Base-by-base conservation (phyloP, 106 monocot species). In the Dendrobium huoshanense region DNA sequence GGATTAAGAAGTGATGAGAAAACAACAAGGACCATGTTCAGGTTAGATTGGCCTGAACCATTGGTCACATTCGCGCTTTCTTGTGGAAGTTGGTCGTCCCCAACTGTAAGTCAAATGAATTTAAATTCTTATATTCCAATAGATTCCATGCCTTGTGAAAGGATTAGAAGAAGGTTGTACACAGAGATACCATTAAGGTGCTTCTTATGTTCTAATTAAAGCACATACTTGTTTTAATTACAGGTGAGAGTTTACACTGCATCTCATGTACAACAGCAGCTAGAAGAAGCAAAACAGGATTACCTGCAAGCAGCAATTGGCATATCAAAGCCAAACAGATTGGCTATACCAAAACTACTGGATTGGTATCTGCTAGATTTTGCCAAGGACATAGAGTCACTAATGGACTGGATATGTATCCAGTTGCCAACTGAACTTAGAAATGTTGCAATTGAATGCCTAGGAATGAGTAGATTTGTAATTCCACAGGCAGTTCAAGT, bases 1-100 rank as follows among this genome's bases (percentile, higher is more conserved):
- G 87, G 87, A 64, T 17, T 81, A 41, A 90, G 87, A 65, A 82
- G 54, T 8, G 86, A 92, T 75, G 87, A 87, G 55, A 81, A 87
- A 76, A 81, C 80, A 15, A 79, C 55, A 16, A 68, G 89, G 78
- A 88, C 90, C 13, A 43, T 87, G 19, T 82, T 93, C 41, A 95
- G 93, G 13, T 77, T 99, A 83, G 99, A 95, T 40, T 99, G 99
- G 99, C 93, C 95, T 8, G 99, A 99, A 79, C 99, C 99, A 22
- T 80, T 89, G 75, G 95, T 99, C 27, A 91, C 95, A 54, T 99
- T 95, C 80, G 99, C 99, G 33, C 93, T 99, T 11, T 99, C 99
- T 27, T 99, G 93, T 75, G 99, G 99, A 25, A 99, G 93, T 76
- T 99, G 92, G 95, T 99, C 99, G 1, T 99, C 99, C n/a, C 99